phyloP scores from a whole-genome alignment of 306 rosid species.

The Trifolium pratense region DNA sequence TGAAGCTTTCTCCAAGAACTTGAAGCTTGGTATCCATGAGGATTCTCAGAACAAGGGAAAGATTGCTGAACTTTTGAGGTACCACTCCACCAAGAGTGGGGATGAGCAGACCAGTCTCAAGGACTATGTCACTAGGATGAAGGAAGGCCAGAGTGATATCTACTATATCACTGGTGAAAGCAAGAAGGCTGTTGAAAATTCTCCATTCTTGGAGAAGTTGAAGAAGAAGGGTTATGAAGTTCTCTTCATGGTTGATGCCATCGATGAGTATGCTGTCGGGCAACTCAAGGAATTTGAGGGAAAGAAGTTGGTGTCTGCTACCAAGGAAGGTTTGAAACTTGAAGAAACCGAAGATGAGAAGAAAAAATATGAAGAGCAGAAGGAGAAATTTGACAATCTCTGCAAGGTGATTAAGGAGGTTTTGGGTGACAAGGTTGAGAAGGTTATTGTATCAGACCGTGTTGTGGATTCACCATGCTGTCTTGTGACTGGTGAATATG shows the following conservation, averaged over 20 bases:
- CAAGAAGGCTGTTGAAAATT: conserved; percentile 86
- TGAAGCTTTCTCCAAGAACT: conserved; percentile 83
- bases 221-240: conserved; percentile 86
- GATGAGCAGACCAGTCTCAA: conserved; percentile 85
- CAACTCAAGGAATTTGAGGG: conserved; percentile 89
- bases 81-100: conserved; percentile 90
- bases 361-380: conserved; percentile 56
- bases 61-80: conserved; percentile 77
- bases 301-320: conserved; percentile 86
- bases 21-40: conserved; percentile 85
- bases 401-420: conserved; percentile 93
- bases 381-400: conserved; percentile 72
- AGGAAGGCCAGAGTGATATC: conserved; percentile 85
- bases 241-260: conserved; percentile 85
- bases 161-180: conserved; percentile 87
- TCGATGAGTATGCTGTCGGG: conserved; percentile 85
- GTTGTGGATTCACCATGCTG: conserved; percentile 92
- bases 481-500: conserved; percentile 85
- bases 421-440: conserved; percentile 80
- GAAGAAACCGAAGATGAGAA: conserved; percentile 80
- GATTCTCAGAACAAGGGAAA: conserved; percentile 75
- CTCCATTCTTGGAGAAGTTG: conserved; percentile 84
- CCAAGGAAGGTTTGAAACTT: conserved; percentile 80
- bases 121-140: conserved; percentile 90
- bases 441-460: conserved; percentile 80